These are phyloP conservation scores for Hortiboletus flavorubellus DNA, from an alignment of 768 basidiomycete species.

Conservation along the genomic window DNA sequence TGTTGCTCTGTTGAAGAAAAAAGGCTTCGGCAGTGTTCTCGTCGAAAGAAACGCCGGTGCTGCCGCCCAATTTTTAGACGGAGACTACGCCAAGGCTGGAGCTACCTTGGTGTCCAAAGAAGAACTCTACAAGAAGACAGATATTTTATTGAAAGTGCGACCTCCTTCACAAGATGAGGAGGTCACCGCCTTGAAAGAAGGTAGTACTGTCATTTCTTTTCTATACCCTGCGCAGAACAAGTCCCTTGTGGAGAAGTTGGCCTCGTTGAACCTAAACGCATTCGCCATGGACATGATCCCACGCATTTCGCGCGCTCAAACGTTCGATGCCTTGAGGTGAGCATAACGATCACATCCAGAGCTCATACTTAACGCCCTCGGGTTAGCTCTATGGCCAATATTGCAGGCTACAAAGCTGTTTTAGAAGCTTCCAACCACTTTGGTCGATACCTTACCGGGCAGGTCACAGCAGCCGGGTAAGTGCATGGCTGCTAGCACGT, in stretches of 20 bases:
- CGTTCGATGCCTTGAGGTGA: conserved; percentile 84
- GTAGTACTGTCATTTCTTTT: conserved; percentile 80
- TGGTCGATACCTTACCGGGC: conserved; percentile 85
- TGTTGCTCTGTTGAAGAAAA: conserved; percentile 70
- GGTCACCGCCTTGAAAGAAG: conserved; percentile 58
- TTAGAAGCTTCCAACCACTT: conserved; percentile 88
- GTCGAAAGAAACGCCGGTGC: conserved; percentile 70
- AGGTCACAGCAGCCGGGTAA: conserved; percentile 87
- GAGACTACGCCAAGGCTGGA: conserved; percentile 74
- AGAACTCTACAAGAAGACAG: conserved; percentile 62
- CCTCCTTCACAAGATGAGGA: conserved; percentile 68
- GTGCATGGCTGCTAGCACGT: no score
- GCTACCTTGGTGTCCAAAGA: conserved; percentile 73
- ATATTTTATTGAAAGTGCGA: conserved; percentile 85
- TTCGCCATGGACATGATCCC: conserved; percentile 95
- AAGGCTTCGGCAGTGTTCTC: conserved; percentile 72
- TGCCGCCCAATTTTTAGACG: conserved; percentile 76
- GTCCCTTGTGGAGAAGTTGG: conserved; percentile 63
- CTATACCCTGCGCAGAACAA: conserved; percentile 83
- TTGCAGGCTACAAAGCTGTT: conserved; percentile 90
- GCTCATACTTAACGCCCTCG: background rate
- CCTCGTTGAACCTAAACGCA: conserved; percentile 62
- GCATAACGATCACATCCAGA: conserved; percentile 6
- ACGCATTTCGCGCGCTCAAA: conserved; percentile 85
- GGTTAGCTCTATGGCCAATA: conserved; percentile 87